Conservation (phyloP, 2,329 filamentous ascomycete genomes). For the Parastagonospora avenae region DNA sequence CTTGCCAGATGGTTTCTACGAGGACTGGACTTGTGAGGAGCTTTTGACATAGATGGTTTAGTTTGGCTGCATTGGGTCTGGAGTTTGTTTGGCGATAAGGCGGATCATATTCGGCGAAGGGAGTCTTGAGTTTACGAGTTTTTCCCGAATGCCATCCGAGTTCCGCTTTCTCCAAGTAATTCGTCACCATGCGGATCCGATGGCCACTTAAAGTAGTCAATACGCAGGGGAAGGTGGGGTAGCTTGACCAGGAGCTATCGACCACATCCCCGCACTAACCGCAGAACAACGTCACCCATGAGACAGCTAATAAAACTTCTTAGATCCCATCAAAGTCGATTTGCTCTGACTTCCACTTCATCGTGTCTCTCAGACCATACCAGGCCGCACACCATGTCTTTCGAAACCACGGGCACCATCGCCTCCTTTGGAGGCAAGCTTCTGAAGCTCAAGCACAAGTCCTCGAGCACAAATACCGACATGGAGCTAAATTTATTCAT, state of each 20-base stretch:
- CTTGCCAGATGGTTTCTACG: constrained; percentile 97
- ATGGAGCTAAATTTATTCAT: constrained; percentile 95
- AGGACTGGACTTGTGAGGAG: constrained; percentile 99
- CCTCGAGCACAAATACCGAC: constrained; percentile 76
- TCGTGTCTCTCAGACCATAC: constrained; percentile 16
- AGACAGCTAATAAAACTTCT: constrained; percentile 29
- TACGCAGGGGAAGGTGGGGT: constrained; percentile 38
- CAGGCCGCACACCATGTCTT: constrained; percentile 58
- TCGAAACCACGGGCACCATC: constrained; percentile 89
- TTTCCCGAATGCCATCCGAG: constrained; percentile 44
- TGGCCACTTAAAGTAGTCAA: constrained; percentile 25
- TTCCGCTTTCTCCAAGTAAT: constrained; percentile 31
- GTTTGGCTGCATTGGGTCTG: constrained; percentile 40
- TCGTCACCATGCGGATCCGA: constrained; percentile 37
- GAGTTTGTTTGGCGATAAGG: constrained; percentile 39
- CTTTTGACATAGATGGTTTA: constrained; percentile 59
- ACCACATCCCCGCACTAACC: constrained; percentile 36
- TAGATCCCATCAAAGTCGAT: constrained; percentile 16
- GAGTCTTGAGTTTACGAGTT: constrained; percentile 31
- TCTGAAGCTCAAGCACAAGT: constrained; percentile 88
- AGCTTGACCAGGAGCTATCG: constrained; percentile 28
- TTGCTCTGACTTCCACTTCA: constrained; percentile 12
- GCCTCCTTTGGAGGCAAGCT: constrained; percentile 92
- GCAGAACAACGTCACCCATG: constrained; percentile 39
- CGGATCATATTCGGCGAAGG: constrained; percentile 41